These are phyloP conservation scores for Darksidea phi DNA, from an alignment of 495 filamentous ascomycete genomes.

Conservation along the genomic window DNA sequence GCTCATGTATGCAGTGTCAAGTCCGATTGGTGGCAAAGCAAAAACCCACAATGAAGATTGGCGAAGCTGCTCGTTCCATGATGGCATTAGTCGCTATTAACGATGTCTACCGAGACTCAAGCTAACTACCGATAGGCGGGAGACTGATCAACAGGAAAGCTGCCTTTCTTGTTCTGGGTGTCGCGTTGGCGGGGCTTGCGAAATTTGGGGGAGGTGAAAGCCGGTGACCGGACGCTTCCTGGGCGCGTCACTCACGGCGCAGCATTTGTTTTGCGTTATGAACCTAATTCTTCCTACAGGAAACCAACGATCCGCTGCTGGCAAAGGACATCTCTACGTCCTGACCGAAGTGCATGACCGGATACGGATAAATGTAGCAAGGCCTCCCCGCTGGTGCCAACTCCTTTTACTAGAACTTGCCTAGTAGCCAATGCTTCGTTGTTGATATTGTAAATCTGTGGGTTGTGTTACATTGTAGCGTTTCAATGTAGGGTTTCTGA, in stretches of 20 bases:
- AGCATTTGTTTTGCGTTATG: conserved; percentile 1
- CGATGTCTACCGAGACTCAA: neutral
- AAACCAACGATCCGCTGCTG: neutral
- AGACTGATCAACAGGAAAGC: neutral
- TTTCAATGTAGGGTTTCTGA: conserved; percentile 3
- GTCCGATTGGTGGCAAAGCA: neutral
- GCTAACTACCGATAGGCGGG: conserved; percentile 1
- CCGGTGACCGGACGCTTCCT: neutral
- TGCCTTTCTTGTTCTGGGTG: conserved; percentile 1
- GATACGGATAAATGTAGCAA: conserved; percentile 2
- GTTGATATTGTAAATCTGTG: conserved; percentile 1
- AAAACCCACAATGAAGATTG: conserved; percentile 2
- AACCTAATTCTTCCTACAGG: conserved; percentile 1
- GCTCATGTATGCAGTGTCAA: neutral
- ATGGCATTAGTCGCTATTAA: neutral
- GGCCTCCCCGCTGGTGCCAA: conserved; percentile 2
- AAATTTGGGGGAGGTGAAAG: neutral
- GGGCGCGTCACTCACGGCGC: neutral
- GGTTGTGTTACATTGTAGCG: neutral
- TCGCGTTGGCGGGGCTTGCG: neutral
- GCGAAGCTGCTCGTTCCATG: neutral
- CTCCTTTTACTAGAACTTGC: neutral
- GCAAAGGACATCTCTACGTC: conserved; percentile 1
- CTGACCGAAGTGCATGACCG: neutral
- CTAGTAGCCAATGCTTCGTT: conserved; percentile 1